phyloP scores from a whole-genome alignment of 805 yeast genomes.

The Ogataea paraovalis region DNA sequence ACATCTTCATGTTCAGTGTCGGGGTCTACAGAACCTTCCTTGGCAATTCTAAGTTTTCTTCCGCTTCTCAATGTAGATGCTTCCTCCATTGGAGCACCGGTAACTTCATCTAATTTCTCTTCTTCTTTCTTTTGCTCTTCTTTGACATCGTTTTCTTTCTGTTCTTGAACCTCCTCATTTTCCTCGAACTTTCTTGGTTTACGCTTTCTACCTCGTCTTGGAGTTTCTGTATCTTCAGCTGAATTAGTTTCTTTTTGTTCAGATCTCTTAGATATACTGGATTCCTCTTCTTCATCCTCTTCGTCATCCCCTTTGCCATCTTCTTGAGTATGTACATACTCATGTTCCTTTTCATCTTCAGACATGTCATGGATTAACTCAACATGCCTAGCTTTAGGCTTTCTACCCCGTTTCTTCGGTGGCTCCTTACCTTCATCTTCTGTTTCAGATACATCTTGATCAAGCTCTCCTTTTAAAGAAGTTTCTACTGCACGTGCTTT shows the following conservation, averaged over 20 bases:
- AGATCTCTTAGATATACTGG: background rate
- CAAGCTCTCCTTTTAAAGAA: background rate
- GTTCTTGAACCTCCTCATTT: background rate
- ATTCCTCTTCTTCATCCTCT: background rate
- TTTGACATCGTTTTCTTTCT: slow-evolving; percentile 2
- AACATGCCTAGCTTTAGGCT: slow-evolving; percentile 1
- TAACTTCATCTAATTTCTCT: background rate
- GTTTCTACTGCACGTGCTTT: background rate
- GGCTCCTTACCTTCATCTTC: background rate
- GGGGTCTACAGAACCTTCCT: slow-evolving; percentile 3
- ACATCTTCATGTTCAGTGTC: slow-evolving; percentile 4
- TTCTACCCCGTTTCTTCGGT: slow-evolving; percentile 1
- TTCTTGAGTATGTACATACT: background rate
- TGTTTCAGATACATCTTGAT: background rate
- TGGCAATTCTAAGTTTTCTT: slow-evolving; percentile 2
- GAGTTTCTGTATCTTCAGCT: slow-evolving; percentile 1
- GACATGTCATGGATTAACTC: background rate
- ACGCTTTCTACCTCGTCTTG: background rate
- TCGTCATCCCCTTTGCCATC: background rate
- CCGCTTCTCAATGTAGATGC: slow-evolving; percentile 6
- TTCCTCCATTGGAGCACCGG: slow-evolving; percentile 1
- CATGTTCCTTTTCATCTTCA: background rate
- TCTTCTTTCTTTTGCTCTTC: slow-evolving; percentile 2
- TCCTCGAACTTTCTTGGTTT: slow-evolving; percentile 1
- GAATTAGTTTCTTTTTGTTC: background rate